A percentile compares a stretch with the other conserved stretches of the same genome.
phyloP scores from a whole-genome alignment of 139 green algal species.

The Spirogloea muscicola region DNA sequence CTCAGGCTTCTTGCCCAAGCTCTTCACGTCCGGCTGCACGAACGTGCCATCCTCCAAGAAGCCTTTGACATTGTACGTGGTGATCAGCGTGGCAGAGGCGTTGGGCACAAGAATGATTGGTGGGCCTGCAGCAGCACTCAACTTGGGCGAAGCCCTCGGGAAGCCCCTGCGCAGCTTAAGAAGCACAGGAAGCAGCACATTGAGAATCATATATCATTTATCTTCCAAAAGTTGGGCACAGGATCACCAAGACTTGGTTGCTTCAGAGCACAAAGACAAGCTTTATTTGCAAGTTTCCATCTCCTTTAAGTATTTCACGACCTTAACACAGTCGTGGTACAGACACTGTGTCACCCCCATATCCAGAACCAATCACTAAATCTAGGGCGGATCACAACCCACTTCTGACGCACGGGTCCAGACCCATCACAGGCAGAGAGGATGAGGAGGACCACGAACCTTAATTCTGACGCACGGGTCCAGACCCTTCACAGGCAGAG shows the following conservation, averaged over 20 bases:
- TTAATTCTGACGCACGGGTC: neutral
- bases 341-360: too few relatives aligned
- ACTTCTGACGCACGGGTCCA: too few relatives aligned
- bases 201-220: neutral
- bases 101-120: slow-evolving; percentile 67
- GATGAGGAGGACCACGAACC: neutral
- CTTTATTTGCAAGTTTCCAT: too few relatives aligned
- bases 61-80: slow-evolving; percentile 61
- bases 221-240: neutral
- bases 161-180: neutral
- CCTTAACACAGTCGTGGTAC: too few relatives aligned
- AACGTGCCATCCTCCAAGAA: slow-evolving; percentile 62
- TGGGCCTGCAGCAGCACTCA: neutral
- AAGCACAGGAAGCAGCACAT: neutral
- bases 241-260: neutral
- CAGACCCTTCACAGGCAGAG: neutral
- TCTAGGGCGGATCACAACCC: too few relatives aligned
- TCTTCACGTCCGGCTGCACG: slow-evolving; percentile 39
- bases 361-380: too few relatives aligned
- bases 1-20: slow-evolving; percentile 12
- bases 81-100: slow-evolving; percentile 56
- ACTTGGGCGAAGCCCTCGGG: too few relatives aligned
- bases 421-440: neutral
- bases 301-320: too few relatives aligned
- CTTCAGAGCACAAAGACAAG: neutral